Base-by-base conservation (phyloP, 1,284 basidiomycete genomes). In the Nidula niveotomentosa region DNA sequence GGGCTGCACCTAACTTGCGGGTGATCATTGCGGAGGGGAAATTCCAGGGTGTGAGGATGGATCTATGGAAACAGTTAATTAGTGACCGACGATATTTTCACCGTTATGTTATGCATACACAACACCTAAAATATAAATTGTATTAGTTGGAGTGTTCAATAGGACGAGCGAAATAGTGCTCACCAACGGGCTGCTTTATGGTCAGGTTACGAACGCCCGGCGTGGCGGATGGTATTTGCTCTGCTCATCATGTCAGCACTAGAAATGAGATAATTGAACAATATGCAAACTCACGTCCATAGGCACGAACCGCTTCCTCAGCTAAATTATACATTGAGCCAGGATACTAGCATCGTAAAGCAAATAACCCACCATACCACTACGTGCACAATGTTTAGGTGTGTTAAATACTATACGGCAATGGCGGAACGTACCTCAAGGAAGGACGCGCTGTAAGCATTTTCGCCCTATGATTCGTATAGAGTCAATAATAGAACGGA, bases 1-100 rank as follows among this genome's bases (percentile, higher is more conserved):
- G 84, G 12, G 94, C 94, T 33, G 94, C 89, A 13, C 85, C 93
- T 10, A 96, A 75, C 70, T 96, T 96, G 17, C 94, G 88, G 0
- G 91, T 92, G 48, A 94, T 91, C 91, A 97, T 97, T 0, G 94
- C 95, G 18, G 91, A 94, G 6, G 94, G 94, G 76, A 97, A 96
- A 72, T 96, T 95, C 93, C 90, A 93, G 51, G 90, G 90, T 1
- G 90, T 92, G 48, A 93, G 62, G 58, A 92, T 90, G 8, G 88
- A 85, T 12, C 90, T 91, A 57, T 13, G 45, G 8, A 47, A n/a
- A 17, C 34, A 18, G 41, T 55, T 35, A 54, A 15, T 18, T 45
- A 48, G 36, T 39, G 46, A 23, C n/a, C 13, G 9, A 43, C 13
- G 39, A 51, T 17, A 12, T 6, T 3, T 13, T 47, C 9, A 48